Evolutionary conservation across 164 flowering plant species (phyloP).

Genomic region (Platanus orientalis): DNA sequence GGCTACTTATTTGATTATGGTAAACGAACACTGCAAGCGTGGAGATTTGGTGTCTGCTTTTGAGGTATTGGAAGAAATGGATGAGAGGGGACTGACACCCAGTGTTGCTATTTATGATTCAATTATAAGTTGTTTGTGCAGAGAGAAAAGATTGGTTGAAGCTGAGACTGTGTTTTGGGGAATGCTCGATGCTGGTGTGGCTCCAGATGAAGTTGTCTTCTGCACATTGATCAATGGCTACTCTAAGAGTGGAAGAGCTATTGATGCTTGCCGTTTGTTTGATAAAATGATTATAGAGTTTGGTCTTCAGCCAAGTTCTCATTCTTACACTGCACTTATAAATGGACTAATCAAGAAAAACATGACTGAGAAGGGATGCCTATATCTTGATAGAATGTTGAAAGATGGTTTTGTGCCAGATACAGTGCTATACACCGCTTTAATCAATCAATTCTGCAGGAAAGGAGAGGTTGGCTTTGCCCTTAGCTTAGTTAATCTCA

Average conservation of each 20-base stretch:
- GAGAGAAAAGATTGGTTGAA: slow-evolving; percentile 39
- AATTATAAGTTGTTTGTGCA: slow-evolving; percentile 42
- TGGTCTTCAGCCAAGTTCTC: slow-evolving; percentile 38
- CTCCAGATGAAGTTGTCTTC: slow-evolving; percentile 48
- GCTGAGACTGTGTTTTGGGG: slow-evolving; percentile 44
- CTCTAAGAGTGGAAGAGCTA: slow-evolving; percentile 42
- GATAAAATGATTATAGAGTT: slow-evolving; percentile 39
- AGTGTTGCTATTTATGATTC: slow-evolving; percentile 57
- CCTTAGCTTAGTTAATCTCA: slow-evolving; percentile 37
- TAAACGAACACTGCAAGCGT: slow-evolving; percentile 42
- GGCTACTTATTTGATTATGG: slow-evolving; percentile 46
- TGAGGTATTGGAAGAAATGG: slow-evolving; percentile 36
- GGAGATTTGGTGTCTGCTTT: slow-evolving; percentile 39
- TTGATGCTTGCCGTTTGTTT: slow-evolving; percentile 41
- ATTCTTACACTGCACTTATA: slow-evolving; percentile 52
- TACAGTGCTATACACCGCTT: slow-evolving; percentile 46
- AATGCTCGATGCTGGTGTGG: slow-evolving; percentile 48
- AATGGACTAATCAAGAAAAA: slow-evolving; percentile 54
- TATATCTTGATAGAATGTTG: slow-evolving; percentile 49
- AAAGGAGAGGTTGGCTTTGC: slow-evolving; percentile 52
- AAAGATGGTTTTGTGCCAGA: slow-evolving; percentile 51
- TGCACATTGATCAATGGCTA: slow-evolving; percentile 58
- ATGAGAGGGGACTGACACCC: slow-evolving; percentile 44
- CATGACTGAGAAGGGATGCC: slow-evolving; percentile 41
- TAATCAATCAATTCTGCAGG: slow-evolving; percentile 49